These are phyloP conservation scores for Zalerion maritima DNA, from an alignment of 495 filamentous ascomycete species.

Conservation along the genomic window DNA sequence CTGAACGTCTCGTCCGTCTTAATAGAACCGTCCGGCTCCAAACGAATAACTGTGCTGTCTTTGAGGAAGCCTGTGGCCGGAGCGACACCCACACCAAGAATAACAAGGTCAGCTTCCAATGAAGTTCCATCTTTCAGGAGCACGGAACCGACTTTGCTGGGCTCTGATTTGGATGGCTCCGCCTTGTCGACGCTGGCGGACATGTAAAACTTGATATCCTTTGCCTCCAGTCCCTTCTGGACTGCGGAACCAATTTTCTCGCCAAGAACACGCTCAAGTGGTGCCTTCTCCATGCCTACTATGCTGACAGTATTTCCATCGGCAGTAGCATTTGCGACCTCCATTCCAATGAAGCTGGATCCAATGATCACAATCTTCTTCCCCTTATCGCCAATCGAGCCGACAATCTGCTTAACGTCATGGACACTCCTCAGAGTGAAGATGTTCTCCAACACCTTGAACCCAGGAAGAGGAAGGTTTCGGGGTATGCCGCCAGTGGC, in stretches of 20 bases:
- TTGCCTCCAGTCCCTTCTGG: conserved; percentile 59
- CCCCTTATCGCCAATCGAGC: conserved; percentile 63
- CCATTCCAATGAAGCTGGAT: conserved; percentile 91
- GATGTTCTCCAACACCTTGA: conserved; percentile 75
- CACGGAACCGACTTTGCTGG: conserved; percentile 62
- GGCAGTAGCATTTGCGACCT: conserved; percentile 64
- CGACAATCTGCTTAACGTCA: conserved; percentile 60
- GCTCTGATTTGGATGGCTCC: conserved; percentile 44
- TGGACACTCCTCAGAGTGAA: conserved; percentile 65
- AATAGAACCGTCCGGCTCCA: conserved; percentile 71
- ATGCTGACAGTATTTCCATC: conserved; percentile 72
- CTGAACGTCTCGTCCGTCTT: conserved; percentile 62
- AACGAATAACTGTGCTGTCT: conserved; percentile 46
- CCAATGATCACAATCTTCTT: conserved; percentile 91
- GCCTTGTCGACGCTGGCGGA: conserved; percentile 68
- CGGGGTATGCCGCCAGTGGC: conserved; percentile 73
- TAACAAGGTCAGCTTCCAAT: conserved; percentile 76
- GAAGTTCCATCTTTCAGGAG: conserved; percentile 73
- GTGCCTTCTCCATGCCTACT: conserved; percentile 80
- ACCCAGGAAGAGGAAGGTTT: conserved; percentile 65
- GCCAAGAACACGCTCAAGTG: conserved; percentile 81
- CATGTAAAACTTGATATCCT: conserved; percentile 79
- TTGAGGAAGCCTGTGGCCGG: conserved; percentile 80
- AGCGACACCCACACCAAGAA: conserved; percentile 77
- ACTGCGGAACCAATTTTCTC: conserved; percentile 67